phyloP scores from a whole-genome alignment of 2,329 filamentous ascomycete species.

The Fusarium austroafricanum region DNA sequence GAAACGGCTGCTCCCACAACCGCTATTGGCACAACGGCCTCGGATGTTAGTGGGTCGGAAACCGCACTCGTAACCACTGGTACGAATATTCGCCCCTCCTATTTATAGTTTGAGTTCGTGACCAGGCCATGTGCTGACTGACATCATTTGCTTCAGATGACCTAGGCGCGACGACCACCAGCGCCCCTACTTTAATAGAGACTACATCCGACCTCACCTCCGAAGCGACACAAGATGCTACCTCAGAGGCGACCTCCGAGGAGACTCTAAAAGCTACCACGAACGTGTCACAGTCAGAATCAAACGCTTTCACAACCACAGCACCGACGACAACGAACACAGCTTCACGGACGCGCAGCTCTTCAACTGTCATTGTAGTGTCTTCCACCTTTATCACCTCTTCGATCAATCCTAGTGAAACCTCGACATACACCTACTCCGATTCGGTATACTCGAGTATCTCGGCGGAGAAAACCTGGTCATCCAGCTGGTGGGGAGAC shows the following conservation, averaged over 20 bases:
- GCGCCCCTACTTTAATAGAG: conserved; percentile 30
- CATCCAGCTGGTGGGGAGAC: conserved; percentile 35
- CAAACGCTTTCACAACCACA: conserved; percentile 19
- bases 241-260: conserved; percentile 26
- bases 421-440: conserved; percentile 34
- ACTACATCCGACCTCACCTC: conserved; percentile 33
- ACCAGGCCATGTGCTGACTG: conserved; percentile 31
- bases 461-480: conserved; percentile 43
- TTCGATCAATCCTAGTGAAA: conserved; percentile 25
- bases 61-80: conserved; percentile 37
- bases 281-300: conserved; percentile 18
- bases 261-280: conserved; percentile 26
- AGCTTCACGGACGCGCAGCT: conserved; percentile 25
- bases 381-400: conserved; percentile 36
- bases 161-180: conserved; percentile 34
- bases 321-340: conserved; percentile 26
- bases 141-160: conserved; percentile 27
- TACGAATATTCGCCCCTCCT: conserved; percentile 35
- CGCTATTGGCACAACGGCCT: conserved; percentile 27
- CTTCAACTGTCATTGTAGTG: conserved; percentile 37
- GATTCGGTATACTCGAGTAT: conserved; percentile 43
- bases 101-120: conserved; percentile 25
- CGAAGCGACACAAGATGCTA: conserved; percentile 23
- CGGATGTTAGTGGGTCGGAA: conserved; percentile 28
- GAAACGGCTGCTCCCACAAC: conserved; percentile 33